Evolutionary conservation across 2,329 filamentous ascomycete genomes (phyloP).

Genomic region (Exophiala viscosa): DNA sequence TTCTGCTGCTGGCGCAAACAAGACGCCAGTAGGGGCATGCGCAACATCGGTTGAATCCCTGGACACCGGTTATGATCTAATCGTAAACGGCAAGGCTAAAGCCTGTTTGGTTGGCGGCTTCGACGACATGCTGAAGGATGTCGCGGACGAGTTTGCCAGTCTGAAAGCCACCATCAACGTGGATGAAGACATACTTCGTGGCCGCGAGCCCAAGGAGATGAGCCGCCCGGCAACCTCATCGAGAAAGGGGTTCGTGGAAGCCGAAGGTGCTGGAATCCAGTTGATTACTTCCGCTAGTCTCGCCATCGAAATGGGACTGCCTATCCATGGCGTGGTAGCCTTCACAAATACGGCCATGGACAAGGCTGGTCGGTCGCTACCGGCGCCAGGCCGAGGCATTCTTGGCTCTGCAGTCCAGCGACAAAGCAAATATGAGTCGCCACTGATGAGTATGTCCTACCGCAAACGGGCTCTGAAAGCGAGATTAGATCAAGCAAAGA

Average conservation of each 20-base stretch:
- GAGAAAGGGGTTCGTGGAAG: conserved; percentile 38
- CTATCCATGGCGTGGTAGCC: conserved; percentile 34
- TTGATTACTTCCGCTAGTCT: conserved; percentile 34
- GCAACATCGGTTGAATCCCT: conserved; percentile 39
- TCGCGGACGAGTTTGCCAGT: conserved; percentile 35
- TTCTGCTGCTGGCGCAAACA: conserved; percentile 34
- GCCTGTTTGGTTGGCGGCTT: conserved; percentile 35
- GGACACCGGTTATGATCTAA: conserved; percentile 35
- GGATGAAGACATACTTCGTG: conserved; percentile 30
- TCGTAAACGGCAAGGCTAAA: conserved; percentile 33
- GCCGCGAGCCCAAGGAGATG: conserved; percentile 34
- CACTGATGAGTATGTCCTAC: conserved; percentile 28
- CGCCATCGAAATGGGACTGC: conserved; percentile 31
- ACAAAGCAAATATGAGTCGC: conserved; percentile 22
- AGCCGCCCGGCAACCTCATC: conserved; percentile 36
- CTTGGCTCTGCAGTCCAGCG: conserved; percentile 32
- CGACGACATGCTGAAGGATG: conserved; percentile 36
- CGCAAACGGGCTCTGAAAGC: too few relatives aligned
- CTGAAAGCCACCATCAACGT: conserved; percentile 39
- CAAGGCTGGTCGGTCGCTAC: conserved; percentile 36
- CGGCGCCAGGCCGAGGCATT: conserved; percentile 39
- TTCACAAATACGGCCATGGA: conserved; percentile 35
- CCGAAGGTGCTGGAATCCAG: conserved; percentile 37
- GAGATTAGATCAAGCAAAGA: too few relatives aligned
- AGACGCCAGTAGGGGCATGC: conserved; percentile 38